Base-by-base conservation (phyloP, 768 basidiomycete species). In the Phylloporus rhodoxanthus region DNA sequence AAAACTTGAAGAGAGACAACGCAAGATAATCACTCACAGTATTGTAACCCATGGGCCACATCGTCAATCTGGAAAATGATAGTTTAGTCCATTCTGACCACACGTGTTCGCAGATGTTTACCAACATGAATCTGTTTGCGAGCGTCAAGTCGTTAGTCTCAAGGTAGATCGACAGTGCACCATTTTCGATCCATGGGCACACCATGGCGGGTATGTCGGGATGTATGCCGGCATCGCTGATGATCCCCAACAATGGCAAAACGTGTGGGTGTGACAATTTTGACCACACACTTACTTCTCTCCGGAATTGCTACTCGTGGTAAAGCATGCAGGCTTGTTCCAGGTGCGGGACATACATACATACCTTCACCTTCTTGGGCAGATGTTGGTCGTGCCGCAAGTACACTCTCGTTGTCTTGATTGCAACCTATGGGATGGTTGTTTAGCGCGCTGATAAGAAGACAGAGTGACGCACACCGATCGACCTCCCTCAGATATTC, bases 201-300 rank as follows among this genome's bases (percentile, higher is more conserved):
- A 47, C 46, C 46, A 47, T 32, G 5, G 46, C 46, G 15, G 46
- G 46, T 40, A 47, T 28, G 8, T 23, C 26, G 2, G 46, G 15
- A 14, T 25, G 14, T 9, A 17, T 21, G 9, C 8, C 7, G 17
- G 14, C 6, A 15, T 47, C 46, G 4, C n/a, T 37, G n/a, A 46
- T 14, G 3, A 29, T 47, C n/a, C 38, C 38, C 3, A 40, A 17
- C 9, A 30, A 20, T 4, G 38, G 46, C 20, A 40, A 23, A 32
- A 47, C 29, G 10, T 47, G 40, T 1, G 38, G 19, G 21, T 47
- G 46, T 20, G 32, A 11, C 15, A 47, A 4, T n/a, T 30, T 32
- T 15, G 38, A 14, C 46, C 46, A 47, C 7, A 47, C 29, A 1
- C 14, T 5, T 9, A 40, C 13, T n/a, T 47, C 29, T 23, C 19